Evolutionary conservation across 345 rosid genomes (phyloP).

Genomic region (Lumnitzera racemosa): DNA sequence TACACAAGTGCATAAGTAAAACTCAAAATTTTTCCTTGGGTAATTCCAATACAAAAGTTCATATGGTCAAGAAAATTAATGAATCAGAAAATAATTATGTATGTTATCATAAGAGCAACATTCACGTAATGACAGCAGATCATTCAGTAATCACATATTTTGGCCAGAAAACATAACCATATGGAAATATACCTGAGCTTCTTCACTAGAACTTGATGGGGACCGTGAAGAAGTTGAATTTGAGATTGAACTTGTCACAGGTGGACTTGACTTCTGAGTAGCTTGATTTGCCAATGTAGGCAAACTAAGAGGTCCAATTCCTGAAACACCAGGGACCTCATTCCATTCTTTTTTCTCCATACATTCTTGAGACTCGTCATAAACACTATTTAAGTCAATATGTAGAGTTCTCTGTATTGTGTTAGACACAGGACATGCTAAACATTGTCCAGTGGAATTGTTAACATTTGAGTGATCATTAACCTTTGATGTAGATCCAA

Average conservation of each 20-base stretch:
- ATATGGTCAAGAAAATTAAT: no score
- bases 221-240: constrained; percentile 53
- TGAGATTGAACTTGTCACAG: constrained; percentile 35
- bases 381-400: constrained; percentile 55
- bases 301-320: constrained; percentile 21
- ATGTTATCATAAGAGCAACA: no score
- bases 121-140: no score
- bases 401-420: no score
- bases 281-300: constrained; percentile 28
- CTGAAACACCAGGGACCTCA: constrained; percentile 21
- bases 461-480: background rate
- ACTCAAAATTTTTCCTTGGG: no score
- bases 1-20: no score
- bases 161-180: background rate
- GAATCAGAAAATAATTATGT: no score
- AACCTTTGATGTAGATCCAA: constrained; percentile 11
- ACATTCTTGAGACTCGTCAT: constrained; percentile 39
- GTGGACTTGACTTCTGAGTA: constrained; percentile 41
- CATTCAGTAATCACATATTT: no score
- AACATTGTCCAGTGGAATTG: constrained; percentile 6
- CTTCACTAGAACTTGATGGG: constrained; percentile 59
- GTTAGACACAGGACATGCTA: background rate
- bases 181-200: constrained; percentile 42
- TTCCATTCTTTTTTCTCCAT: constrained; percentile 28
- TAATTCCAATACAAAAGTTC: no score